Evolutionary conservation across 2,329 filamentous ascomycete species (phyloP), one percentile per base, ranked within the genome.

Genomic region (Didymella glomerata): DNA sequence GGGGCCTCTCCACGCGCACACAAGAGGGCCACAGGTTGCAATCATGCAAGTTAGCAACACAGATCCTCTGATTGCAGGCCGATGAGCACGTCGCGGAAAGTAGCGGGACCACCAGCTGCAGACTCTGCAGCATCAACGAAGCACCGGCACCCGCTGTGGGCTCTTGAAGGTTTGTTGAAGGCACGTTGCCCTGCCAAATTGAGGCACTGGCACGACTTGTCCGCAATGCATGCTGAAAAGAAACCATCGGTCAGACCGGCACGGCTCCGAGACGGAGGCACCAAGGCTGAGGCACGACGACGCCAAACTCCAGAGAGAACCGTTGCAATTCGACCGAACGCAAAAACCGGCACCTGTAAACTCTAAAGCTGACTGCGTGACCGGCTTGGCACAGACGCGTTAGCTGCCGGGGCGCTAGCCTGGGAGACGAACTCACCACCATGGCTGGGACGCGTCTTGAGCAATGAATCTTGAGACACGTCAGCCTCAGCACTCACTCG

Each of bases 161-260:
- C 48, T 52, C 32, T 5, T 24, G 38, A 42, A 34, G 30, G 52
- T 40, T 52, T 54, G 16, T 22, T 24, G 22, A 45, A 58, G 30
- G 5, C 24, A 27, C 18, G 30, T 38, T 48, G 55, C 24, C 27
- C 36, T 57, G 36, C 45, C 41, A 41, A 36, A 34, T 18, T 27
- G 45, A 47, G 22, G 41, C 41, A 41, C n/a, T 41, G 38, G 30
- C 45, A 45, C 30, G 11, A 16, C n/a, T 9, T 36, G 44, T 28
- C 38, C 32, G 41, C 34, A 45, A 50, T 41, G 46, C 38, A 36
- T 20, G 3, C 40, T 51, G 14, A 18, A 36, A 48, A 41, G 13
- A 20, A 55, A 48, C 27, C 53, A 54, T 61, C 66, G 65, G 63
- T 46, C 67, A 67, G 67, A 61, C 30, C 47, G 49, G 46, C n/a